Evolutionary conservation across 2,329 filamentous ascomycete species (phyloP).

Genomic region (Aschersonia sp.): DNA sequence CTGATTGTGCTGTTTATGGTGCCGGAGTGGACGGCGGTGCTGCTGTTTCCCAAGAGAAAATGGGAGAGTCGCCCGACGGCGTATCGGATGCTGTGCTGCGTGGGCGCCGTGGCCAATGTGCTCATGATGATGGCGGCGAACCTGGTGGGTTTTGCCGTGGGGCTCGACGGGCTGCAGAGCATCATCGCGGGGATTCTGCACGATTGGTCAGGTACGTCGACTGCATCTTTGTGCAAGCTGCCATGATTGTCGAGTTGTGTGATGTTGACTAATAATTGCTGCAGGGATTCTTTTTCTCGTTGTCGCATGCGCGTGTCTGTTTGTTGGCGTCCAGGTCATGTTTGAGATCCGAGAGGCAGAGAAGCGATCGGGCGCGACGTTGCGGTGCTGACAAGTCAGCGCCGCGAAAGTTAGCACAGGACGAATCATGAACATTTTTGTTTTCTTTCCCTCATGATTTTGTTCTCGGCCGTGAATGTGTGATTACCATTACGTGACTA

Average conservation of each 20-base stretch:
- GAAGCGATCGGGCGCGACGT: slow-evolving; percentile 60
- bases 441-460: neutral
- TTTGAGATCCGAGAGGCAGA: slow-evolving; percentile 86
- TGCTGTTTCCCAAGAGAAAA: slow-evolving; percentile 56
- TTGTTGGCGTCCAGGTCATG: slow-evolving; percentile 84
- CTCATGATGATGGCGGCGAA: slow-evolving; percentile 96
- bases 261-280: slow-evolving; percentile 3
- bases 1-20: slow-evolving; percentile 86
- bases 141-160: slow-evolving; percentile 86
- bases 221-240: neutral
- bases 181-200: slow-evolving; percentile 63
- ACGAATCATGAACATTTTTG: neutral
- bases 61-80: slow-evolving; percentile 56
- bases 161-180: slow-evolving; percentile 70
- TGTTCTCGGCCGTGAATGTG: too few relatives aligned
- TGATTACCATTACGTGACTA: too few relatives aligned
- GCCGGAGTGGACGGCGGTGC: slow-evolving; percentile 62
- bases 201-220: slow-evolving; percentile 48
- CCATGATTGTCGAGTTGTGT: neutral
- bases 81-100: slow-evolving; percentile 67
- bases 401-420: neutral
- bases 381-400: slow-evolving; percentile 50
- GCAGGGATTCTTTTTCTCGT: slow-evolving; percentile 58
- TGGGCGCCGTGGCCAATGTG: slow-evolving; percentile 70
- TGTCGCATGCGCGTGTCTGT: slow-evolving; percentile 57